Base-by-base conservation (phyloP, 2,329 filamentous ascomycete genomes). In the Lachnellula suecica region DNA sequence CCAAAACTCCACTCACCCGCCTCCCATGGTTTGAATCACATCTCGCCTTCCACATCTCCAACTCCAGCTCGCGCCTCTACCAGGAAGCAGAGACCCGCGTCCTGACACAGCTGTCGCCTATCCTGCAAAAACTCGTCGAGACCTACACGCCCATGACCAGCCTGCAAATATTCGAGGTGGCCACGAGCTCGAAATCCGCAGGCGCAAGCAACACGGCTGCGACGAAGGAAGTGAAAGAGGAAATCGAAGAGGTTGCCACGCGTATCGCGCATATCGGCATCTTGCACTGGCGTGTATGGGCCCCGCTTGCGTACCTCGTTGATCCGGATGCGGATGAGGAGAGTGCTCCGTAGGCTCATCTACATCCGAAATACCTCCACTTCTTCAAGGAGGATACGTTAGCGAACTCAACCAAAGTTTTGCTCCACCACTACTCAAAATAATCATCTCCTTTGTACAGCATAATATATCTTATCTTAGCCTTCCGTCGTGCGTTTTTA, bases 221-320 rank as follows among this genome's bases (percentile, higher is more conserved):
- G 19, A 11, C 13, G 2, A 52, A 17, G 35, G 56, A 49, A 5
- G 34, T 48, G 11, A 67, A 63, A 29, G 63, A 65, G 4, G 63
- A 67, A 20, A 59, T 88, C 34, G 77, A 79, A 40, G 85, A 91
- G 53, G 82, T 96, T 68, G 84, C 89, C 1, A 87, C 85, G 41
- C 84, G 89, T 42, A 78, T 96, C 46, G 87, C 90, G 5, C 93
- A 97, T 65, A 83, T 97, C 41, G 84, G 89, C 13, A 79, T 94
- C 5, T 73, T 97, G 22, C 91, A 97, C 70, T 97, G 92, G 91
- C 82, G 89, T 44, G 87, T 96, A 3, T 97, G 92, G 91, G 81
- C 82, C 1, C 82, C 83, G 2, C 75, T 96, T 48, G 83, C 88
- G 11, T 96, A 96, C 66, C 59, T 68, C 19, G 62, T 65, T 2